Base-by-base conservation (phyloP, 116 monocot species). In the Zostera marina region DNA sequence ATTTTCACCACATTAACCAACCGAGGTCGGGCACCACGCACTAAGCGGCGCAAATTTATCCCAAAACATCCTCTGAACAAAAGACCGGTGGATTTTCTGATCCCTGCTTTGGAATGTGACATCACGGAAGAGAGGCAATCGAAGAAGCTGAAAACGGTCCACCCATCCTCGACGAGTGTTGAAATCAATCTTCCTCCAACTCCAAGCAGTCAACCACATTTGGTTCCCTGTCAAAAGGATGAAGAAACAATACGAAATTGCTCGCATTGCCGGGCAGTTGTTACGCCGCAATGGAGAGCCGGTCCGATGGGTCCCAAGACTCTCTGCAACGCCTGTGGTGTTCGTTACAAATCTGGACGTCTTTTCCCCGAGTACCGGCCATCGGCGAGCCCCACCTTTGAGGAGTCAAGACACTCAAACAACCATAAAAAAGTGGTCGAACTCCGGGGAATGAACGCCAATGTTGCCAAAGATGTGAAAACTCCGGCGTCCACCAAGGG, bases 271-370 rank as follows among this genome's bases (percentile, higher is more conserved):
- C 78, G 67, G 24, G 68, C 78, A 41, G 61, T 64, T 45, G 78
- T 78, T 66, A 86, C 81, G 0, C 86, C 86, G 15, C 86, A 86
- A 38, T 86, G 86, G 86, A 67, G 86, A 26, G 81, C 81, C 12
- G 86, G 86, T 11, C 86, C 86, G 2, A 70, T 73, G 86, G 86
- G 86, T 2, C 86, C 86, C 1, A 86, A 81, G 56, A 86, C 86
- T 1, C 81, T 86, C 9, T 86, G 86, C 60, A 82, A 82, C 56
- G 82, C 82, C 44, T 82, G 82, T 56, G 82, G 82, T 1, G 82
- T 82, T 5, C 77, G 82, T 13, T 82, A 82, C 63, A 82, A 77
- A 46, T 82, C 82, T 0, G 82, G 82, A 13, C 68, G 82, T 9
- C 54, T 72, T 8, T 72, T 72, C 72, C 72, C 72, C 12, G 72